A percentile compares a stretch with the other conserved stretches of the same genome.
phyloP scores from a whole-genome alignment of 805 yeast species.

The Sugiyamaella chiloensis region DNA sequence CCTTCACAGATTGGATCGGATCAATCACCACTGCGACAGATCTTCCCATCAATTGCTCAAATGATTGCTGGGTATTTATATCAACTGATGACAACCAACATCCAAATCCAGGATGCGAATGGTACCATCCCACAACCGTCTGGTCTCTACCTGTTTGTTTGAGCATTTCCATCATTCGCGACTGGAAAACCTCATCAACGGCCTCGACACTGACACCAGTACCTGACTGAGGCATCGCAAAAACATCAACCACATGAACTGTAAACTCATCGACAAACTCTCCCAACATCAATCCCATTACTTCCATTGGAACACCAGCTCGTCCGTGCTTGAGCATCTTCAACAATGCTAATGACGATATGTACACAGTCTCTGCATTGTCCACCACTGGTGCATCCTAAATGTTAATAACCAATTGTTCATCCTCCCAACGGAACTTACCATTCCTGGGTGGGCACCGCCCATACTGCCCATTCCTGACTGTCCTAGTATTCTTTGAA shows the following conservation, averaged over 20 bases:
- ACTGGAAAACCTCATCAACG: slow-evolving; percentile 97
- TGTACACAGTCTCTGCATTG: slow-evolving; percentile 93
- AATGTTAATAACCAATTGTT: not conserved
- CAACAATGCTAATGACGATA: slow-evolving; percentile 88
- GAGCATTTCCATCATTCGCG: slow-evolving; percentile 99
- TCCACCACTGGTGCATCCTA: slow-evolving; percentile 83
- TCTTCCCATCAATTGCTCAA: slow-evolving; percentile 90
- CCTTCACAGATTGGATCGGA: slow-evolving; percentile 97
- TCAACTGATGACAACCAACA: slow-evolving; percentile 98
- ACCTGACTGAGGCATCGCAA: slow-evolving; percentile 97
- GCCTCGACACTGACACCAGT: slow-evolving; percentile 99
- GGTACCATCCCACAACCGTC: slow-evolving; percentile 99
- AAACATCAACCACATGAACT: slow-evolving; percentile 94
- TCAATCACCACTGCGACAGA: slow-evolving; percentile 99
- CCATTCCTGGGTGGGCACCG: slow-evolving; percentile 26
- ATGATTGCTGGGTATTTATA: slow-evolving; percentile 96
- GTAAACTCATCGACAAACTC: slow-evolving; percentile 97
- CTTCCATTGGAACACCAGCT: slow-evolving; percentile 70
- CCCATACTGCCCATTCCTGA: slow-evolving; percentile 35
- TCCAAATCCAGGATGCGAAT: slow-evolving; percentile 99
- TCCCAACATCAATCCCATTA: slow-evolving; percentile 98
- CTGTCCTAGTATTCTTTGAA: slow-evolving; percentile 33
- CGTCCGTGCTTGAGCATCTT: slow-evolving; percentile 98
- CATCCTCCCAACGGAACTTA: not conserved
- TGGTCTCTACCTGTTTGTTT: slow-evolving; percentile 99